A percentile compares a stretch with the other conserved stretches of the same genome.
Evolutionary conservation across 371 early-diverging fungal species (phyloP).

Genomic region (Syncephalis plumigaleata): DNA sequence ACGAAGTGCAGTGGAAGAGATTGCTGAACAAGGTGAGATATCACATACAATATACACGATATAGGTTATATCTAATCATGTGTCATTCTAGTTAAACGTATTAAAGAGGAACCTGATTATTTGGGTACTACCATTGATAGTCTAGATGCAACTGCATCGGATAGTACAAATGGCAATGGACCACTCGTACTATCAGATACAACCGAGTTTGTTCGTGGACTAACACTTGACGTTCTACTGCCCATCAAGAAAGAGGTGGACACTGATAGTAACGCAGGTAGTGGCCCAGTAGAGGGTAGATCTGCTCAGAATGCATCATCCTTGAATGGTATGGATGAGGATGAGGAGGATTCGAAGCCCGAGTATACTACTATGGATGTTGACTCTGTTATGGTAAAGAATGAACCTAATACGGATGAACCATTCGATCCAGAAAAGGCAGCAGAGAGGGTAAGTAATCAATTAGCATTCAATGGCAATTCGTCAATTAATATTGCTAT

Average conservation of each 20-base stretch:
- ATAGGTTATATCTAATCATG: conserved; percentile 1
- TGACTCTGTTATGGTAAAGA: too few relatives aligned
- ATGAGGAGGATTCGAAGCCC: too few relatives aligned
- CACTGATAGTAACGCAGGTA: too few relatives aligned
- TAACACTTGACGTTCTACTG: too few relatives aligned
- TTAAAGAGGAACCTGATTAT: conserved; percentile 16
- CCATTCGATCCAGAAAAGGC: background rate
- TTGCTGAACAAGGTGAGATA: conserved; percentile 19
- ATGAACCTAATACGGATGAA: too few relatives aligned
- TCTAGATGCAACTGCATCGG: conserved; percentile 2
- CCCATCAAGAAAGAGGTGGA: too few relatives aligned
- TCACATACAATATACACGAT: background rate
- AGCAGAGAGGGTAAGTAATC: background rate
- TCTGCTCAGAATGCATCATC: too few relatives aligned
- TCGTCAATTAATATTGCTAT: background rate
- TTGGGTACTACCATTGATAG: background rate
- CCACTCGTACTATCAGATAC: conserved; percentile 19
- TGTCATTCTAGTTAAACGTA: background rate
- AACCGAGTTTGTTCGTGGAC: too few relatives aligned
- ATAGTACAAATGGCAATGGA: background rate
- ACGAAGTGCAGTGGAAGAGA: conserved; percentile 31
- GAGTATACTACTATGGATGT: too few relatives aligned
- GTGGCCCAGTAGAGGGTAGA: too few relatives aligned
- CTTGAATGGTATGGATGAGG: too few relatives aligned
- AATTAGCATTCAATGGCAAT: conserved; percentile 4